phyloP scores from a whole-genome alignment of 2,329 filamentous ascomycete genomes.

The Cytospora mali region DNA sequence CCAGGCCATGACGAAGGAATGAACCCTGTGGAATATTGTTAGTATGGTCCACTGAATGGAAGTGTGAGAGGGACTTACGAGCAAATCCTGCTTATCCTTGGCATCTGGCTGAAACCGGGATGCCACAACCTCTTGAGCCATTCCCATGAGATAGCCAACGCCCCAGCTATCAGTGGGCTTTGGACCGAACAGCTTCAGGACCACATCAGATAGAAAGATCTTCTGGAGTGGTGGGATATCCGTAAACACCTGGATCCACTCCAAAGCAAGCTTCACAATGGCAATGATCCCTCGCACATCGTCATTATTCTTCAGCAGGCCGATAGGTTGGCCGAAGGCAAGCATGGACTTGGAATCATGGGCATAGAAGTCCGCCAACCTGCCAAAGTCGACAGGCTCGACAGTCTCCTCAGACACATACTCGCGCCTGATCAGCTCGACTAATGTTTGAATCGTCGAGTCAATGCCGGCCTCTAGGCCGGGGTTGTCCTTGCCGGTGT shows the following conservation, averaged over 20 bases:
- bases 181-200: slow-evolving; percentile 26
- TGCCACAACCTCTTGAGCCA: slow-evolving; percentile 23
- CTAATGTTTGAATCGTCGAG: slow-evolving; percentile 22
- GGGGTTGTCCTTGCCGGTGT: slow-evolving; percentile 29
- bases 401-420: slow-evolving; percentile 9
- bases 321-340: slow-evolving; percentile 28
- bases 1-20: slow-evolving; percentile 21
- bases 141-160: slow-evolving; percentile 25
- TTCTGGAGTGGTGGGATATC: slow-evolving; percentile 28
- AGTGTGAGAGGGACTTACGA: slow-evolving; percentile 4
- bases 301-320: slow-evolving; percentile 26
- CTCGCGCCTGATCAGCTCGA: slow-evolving; percentile 22
- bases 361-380: slow-evolving; percentile 27
- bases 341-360: slow-evolving; percentile 19
- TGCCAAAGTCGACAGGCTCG: slow-evolving; percentile 28
- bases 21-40: slow-evolving; percentile 12
- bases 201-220: slow-evolving; percentile 21
- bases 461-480: slow-evolving; percentile 27
- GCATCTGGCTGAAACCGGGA: slow-evolving; percentile 16
- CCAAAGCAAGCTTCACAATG: slow-evolving; percentile 26
- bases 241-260: slow-evolving; percentile 21
- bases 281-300: slow-evolving; percentile 30
- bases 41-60: not conserved
- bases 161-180: slow-evolving; percentile 28
- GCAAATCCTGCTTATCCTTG: slow-evolving; percentile 18